A percentile compares a stretch with the other conserved stretches of the same genome.
Conservation (phyloP, 23 red algal species). For the Gracilaria domingensis region DNA sequence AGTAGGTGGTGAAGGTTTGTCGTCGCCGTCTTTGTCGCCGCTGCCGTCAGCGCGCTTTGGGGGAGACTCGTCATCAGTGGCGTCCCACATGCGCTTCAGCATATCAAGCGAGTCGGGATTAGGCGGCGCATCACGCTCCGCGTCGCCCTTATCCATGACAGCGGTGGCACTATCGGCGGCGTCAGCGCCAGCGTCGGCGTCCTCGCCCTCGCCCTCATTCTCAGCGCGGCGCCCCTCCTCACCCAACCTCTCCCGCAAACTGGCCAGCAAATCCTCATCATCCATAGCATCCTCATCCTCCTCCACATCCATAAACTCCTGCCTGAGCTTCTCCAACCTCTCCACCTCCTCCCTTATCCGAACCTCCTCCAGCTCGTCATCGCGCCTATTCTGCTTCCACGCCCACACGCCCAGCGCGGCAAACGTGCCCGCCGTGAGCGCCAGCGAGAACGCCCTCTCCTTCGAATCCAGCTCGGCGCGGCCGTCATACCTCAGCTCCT, state of each 20-base stretch:
- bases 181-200: not conserved
- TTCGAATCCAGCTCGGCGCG: constrained; percentile 59
- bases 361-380: constrained; percentile 66
- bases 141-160: constrained; percentile 13
- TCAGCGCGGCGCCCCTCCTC: constrained; percentile 48
- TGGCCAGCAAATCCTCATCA: constrained; percentile 75
- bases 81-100: constrained; percentile 71
- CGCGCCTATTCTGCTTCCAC: constrained; percentile 49
- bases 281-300: constrained; percentile 70
- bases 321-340: constrained; percentile 60
- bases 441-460: constrained; percentile 50
- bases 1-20: constrained; percentile 30
- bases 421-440: constrained; percentile 58
- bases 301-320: constrained; percentile 70
- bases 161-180: not conserved
- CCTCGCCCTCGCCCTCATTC: not conserved
- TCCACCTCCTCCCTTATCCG: constrained; percentile 74
- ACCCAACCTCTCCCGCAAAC: constrained; percentile 53
- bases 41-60: constrained; percentile 1
- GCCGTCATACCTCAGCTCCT: constrained; percentile 63
- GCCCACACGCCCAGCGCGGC: constrained; percentile 61
- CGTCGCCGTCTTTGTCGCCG: constrained; percentile 4
- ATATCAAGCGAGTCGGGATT: constrained; percentile 54
- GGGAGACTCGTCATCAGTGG: constrained; percentile 41
- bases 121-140: constrained; percentile 8